Evolutionary conservation across 192 early-diverging fungal genomes (phyloP), one percentile per base, ranked within the genome.

Genomic region (Globomyces pollinis-pini): DNA sequence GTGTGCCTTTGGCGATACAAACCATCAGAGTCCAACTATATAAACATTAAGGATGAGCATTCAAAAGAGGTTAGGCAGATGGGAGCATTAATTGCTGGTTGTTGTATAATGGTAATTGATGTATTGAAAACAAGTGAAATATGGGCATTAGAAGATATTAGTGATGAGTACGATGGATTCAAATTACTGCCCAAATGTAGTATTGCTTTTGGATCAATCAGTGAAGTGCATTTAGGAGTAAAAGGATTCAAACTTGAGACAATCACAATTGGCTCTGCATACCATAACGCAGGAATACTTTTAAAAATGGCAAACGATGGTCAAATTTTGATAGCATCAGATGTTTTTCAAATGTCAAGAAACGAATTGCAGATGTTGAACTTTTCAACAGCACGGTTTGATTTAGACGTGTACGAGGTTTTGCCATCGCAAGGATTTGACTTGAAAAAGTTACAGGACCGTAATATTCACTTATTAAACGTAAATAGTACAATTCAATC

Each of bases 121-220:
- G 28, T 54, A 9, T 32, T 54, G 3, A 54, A 54, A 13, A 31
- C 28, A 39, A 23, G 28, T 23, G 52, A 54, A 54, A 54, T 54
- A 2, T 54, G 52, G 52, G 52, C 52, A 15, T 23, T 54, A 31
- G 52, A 54, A 54, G 52, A 54, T 39, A 54, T 54, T 54, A 3
- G 28, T 8, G 52, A 54, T 3, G 52, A 54, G 28, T 54, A 38
- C 52, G 38, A 18, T 8, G 52, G 52, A 35, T 8, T 38, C 21
- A 54, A 54, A 39, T 15, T 54, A 24, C 24, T 2, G 2, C 18
- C 35, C 3, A 54, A 35, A 39, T 54, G 28, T 23, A 31, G 52
- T 3, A 39, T 54, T 4, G 52, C 28, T 23, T 33, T 21, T 33
- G 52, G 52, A 30, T 18, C 28, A 20, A 23, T 26, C 30, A 35